phyloP scores from a whole-genome alignment of 176 grass and related monocot species.

The Thalia dealbata region DNA sequence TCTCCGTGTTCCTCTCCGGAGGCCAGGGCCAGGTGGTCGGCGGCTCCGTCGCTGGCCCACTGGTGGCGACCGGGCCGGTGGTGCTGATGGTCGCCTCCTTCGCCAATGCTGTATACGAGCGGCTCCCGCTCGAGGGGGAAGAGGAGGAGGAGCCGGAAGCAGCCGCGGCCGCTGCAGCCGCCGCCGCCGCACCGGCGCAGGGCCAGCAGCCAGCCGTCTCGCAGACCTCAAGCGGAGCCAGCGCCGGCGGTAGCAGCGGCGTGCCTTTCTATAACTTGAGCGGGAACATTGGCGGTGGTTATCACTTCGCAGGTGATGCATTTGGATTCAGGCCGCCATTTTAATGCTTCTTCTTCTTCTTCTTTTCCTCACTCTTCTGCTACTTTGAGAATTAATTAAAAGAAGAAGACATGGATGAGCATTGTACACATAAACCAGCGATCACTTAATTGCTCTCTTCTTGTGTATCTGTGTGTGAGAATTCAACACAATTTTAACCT shows the following conservation, averaged over 20 bases:
- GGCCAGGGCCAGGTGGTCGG: constrained; percentile 16
- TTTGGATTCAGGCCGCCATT: constrained; percentile 6
- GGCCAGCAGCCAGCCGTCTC: not conserved
- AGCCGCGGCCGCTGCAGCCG: not conserved
- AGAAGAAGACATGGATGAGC: too few relatives aligned
- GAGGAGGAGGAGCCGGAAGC: not conserved
- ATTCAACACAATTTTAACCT: too few relatives aligned
- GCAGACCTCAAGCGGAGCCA: too few relatives aligned
- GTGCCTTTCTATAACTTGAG: constrained; percentile 13
- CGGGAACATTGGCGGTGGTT: not conserved
- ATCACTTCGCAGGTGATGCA: constrained; percentile 10
- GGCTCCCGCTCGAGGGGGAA: constrained; percentile 13
- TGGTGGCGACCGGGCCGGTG: constrained; percentile 6
- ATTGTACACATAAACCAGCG: too few relatives aligned
- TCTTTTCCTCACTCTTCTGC: not conserved
- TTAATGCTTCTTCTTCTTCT: not conserved
- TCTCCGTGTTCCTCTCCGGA: constrained; percentile 7
- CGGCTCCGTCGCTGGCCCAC: constrained; percentile 6
- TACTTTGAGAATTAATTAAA: not conserved
- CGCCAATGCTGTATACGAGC: constrained; percentile 15
- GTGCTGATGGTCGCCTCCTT: constrained; percentile 14
- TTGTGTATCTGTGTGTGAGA: too few relatives aligned
- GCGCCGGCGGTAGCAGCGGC: not conserved
- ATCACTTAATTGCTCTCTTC: too few relatives aligned
- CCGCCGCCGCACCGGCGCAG: too few relatives aligned